Evolutionary conservation across 1,284 basidiomycete genomes (phyloP).

Genomic region (Phylloboletellus chloephorus): DNA sequence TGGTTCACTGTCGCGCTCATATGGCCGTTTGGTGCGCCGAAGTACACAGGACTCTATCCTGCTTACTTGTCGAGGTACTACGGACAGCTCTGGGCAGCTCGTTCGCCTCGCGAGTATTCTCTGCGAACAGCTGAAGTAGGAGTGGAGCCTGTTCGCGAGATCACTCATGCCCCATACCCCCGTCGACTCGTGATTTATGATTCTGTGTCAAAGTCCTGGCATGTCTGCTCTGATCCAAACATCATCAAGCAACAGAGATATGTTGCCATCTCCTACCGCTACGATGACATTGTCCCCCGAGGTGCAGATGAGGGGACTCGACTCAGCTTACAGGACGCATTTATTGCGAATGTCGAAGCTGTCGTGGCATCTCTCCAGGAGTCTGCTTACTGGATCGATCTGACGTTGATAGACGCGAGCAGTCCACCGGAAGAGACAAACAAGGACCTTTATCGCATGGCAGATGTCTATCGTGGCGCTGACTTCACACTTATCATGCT

Average conservation of each 20-base stretch:
- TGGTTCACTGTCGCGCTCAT: constrained; percentile 18
- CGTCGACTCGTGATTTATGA: constrained; percentile 21
- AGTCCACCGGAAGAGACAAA: constrained; percentile 6
- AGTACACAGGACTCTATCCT: constrained; percentile 11
- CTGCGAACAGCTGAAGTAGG: constrained; percentile 13
- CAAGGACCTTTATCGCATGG: constrained; percentile 27
- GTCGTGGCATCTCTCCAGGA: constrained; percentile 10
- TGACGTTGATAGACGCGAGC: constrained; percentile 4
- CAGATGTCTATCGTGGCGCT: constrained; percentile 25
- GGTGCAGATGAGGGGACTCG: background rate
- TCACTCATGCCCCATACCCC: constrained; percentile 20
- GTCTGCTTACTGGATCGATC: constrained; percentile 27
- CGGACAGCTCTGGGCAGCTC: constrained; percentile 26
- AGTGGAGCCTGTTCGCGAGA: constrained; percentile 4
- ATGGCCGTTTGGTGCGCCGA: constrained; percentile 14
- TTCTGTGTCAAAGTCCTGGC: constrained; percentile 5
- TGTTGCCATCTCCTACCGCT: constrained; percentile 20
- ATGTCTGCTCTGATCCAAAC: background rate
- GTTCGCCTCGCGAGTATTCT: constrained; percentile 24
- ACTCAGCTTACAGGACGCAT: background rate
- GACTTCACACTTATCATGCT: constrained; percentile 28
- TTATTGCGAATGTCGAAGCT: constrained; percentile 10
- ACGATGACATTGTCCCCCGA: constrained; percentile 10
- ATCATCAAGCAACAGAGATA: constrained; percentile 18
- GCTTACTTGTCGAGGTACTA: constrained; percentile 18